Base-by-base conservation (phyloP, 306 rosid genomes). In the Purshia tridentata region DNA sequence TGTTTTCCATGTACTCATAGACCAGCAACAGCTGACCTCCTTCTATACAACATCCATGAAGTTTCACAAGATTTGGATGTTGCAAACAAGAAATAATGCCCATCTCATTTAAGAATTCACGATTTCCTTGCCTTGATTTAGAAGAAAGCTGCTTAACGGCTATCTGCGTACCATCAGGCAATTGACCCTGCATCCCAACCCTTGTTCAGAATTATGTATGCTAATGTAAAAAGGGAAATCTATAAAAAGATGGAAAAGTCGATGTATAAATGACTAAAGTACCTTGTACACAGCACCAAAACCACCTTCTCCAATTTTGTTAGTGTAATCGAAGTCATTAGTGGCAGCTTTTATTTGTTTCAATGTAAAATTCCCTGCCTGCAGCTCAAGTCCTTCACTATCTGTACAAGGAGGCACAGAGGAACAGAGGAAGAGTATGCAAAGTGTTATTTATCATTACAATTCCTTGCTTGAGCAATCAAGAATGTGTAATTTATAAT, bases 61-160 rank as follows among this genome's bases (percentile, higher is more conserved):
- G 91, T 76, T 91, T 87, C 65, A 91, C 97, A 52, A 88, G 89
- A 84, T 91, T 91, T 19, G 89, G 97, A 63, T 91, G 97, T 64
- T 89, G 91, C 73, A 84, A 66, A 76, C 87, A 82, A 70, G 97
- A 85, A 77, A 88, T 85, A 80, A 85, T 39, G 76, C 91, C 97
- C 56, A 91, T 84, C 86, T 91, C 91, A 70, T 88, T 91, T 29
- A 88, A 73, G 79, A 87, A 91, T 78, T 88, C 95, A 5, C 92
- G 89, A 75, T 89, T 85, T 63, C 97, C 97, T 77, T 85, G 97
- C 78, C 80, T 76, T 65, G 95, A 89, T 72, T 70, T 76, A 50
- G 97, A 82, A 0, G 95, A 89, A 29, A 91, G 86, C 77, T 91
- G 91, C 84, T 91, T 87, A 29, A 89, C 90, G 2, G 97, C 97